Evolutionary conservation across 129 eudicot species (phyloP).

Genomic region (Rutidosis leptorrhynchoides): DNA sequence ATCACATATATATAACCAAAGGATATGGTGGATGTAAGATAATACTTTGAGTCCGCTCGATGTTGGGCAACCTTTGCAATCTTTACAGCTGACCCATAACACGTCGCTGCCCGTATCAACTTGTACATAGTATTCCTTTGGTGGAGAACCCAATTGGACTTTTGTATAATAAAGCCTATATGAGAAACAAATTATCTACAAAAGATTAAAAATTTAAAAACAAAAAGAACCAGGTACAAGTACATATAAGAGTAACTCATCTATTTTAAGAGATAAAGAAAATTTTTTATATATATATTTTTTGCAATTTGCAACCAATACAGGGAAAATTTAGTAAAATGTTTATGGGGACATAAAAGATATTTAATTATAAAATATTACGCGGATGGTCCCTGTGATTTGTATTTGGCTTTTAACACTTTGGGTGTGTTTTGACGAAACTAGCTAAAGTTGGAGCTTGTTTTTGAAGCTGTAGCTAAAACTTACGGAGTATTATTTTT

Average conservation of each 20-base stretch:
- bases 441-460: too few species aligned
- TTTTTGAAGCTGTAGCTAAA: too few species aligned
- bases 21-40: not conserved
- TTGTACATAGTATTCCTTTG: slow-evolving; percentile 72
- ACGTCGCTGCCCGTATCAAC: slow-evolving; percentile 95
- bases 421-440: too few species aligned
- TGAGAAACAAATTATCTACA: slow-evolving; percentile 12
- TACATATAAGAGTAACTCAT: not conserved
- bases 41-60: slow-evolving; percentile 87
- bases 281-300: not conserved
- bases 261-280: not conserved
- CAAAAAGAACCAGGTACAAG: not conserved
- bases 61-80: slow-evolving; percentile 87
- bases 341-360: not conserved
- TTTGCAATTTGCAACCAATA: not conserved
- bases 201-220: not conserved
- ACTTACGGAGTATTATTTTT: too few species aligned
- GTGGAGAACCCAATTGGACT: slow-evolving; percentile 83
- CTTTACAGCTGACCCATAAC: slow-evolving; percentile 81
- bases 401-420: too few species aligned
- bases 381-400: too few species aligned
- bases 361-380: too few species aligned
- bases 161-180: slow-evolving; percentile 79
- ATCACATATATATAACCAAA: not conserved
- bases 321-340: not conserved